Evolutionary conservation across 1,284 basidiomycete species (phyloP).

Genomic region (Termitomyces sp.): DNA sequence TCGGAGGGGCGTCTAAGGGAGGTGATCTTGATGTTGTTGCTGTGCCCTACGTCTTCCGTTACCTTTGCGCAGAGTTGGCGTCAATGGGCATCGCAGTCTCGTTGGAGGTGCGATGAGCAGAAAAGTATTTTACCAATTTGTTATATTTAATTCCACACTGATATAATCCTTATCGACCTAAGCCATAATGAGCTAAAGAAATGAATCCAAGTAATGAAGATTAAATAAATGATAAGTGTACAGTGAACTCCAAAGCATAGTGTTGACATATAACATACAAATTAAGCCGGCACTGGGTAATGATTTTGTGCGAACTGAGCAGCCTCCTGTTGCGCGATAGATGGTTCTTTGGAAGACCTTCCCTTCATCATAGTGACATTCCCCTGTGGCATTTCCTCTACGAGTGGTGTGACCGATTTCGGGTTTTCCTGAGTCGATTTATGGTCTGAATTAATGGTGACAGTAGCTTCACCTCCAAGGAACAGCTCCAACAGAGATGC

Average conservation of each 20-base stretch:
- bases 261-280: background rate
- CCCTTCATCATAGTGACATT: conserved; percentile 6
- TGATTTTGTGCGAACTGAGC: conserved; percentile 1
- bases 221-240: conserved; percentile 1
- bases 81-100: conserved; percentile 85
- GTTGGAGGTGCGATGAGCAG: conserved; percentile 50
- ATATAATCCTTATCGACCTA: conserved; percentile 10
- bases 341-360: background rate
- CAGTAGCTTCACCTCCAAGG: conserved; percentile 35
- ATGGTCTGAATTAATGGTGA: conserved; percentile 7
- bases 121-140: conserved; percentile 13
- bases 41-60: conserved; percentile 92
- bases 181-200: background rate
- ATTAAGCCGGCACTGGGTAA: conserved; percentile 6
- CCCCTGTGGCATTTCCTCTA: background rate
- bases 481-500: conserved; percentile 46
- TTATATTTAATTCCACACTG: conserved; percentile 10
- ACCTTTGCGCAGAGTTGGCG: conserved; percentile 80
- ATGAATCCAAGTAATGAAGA: background rate
- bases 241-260: conserved; percentile 1
- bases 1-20: conserved; percentile 56
- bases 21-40: conserved; percentile 90
- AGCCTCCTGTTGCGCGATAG: background rate
- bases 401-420: conserved; percentile 1
- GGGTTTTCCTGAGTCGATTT: conserved; percentile 9